A percentile compares a stretch with the other conserved stretches of the same genome.
phyloP scores from a whole-genome alignment of 768 basidiomycete species.

The Paxillus involutus region DNA sequence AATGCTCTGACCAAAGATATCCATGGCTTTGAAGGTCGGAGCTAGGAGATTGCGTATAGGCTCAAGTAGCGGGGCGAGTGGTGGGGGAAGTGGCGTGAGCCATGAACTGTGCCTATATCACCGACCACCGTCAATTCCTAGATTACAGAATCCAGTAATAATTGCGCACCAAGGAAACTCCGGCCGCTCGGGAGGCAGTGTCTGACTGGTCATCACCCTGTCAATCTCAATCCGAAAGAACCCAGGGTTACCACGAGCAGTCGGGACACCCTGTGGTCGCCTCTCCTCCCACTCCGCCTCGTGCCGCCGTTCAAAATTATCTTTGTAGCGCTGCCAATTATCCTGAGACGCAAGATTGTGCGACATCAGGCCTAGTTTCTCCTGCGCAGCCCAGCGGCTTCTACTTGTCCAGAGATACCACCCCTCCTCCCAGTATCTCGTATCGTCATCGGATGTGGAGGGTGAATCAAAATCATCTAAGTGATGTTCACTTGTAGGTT shows the following conservation, averaged over 20 bases:
- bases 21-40: constrained; percentile 53
- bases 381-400: constrained; percentile 49
- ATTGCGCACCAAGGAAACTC: constrained; percentile 39
- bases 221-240: constrained; percentile 24
- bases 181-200: constrained; percentile 19
- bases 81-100: constrained; percentile 58
- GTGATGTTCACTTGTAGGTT: constrained; percentile 34
- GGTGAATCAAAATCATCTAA: constrained; percentile 10
- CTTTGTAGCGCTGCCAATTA: constrained; percentile 37
- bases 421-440: constrained; percentile 70
- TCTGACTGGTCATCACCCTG: constrained; percentile 27
- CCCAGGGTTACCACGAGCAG: background rate
- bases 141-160: constrained; percentile 14
- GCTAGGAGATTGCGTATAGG: constrained; percentile 54
- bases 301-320: constrained; percentile 52
- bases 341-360: constrained; percentile 51
- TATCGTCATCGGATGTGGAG: constrained; percentile 30
- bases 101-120: constrained; percentile 47
- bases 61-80: constrained; percentile 51
- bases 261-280: constrained; percentile 12
- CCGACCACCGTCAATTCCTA: background rate
- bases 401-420: constrained; percentile 73
- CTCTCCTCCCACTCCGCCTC: constrained; percentile 41
- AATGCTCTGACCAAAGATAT: constrained; percentile 52
- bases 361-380: constrained; percentile 62